A percentile compares a stretch with the other conserved stretches of the same genome.
Conservation (phyloP, 2,329 filamentous ascomycete genomes). For the Cladosporium cucumerinum region DNA sequence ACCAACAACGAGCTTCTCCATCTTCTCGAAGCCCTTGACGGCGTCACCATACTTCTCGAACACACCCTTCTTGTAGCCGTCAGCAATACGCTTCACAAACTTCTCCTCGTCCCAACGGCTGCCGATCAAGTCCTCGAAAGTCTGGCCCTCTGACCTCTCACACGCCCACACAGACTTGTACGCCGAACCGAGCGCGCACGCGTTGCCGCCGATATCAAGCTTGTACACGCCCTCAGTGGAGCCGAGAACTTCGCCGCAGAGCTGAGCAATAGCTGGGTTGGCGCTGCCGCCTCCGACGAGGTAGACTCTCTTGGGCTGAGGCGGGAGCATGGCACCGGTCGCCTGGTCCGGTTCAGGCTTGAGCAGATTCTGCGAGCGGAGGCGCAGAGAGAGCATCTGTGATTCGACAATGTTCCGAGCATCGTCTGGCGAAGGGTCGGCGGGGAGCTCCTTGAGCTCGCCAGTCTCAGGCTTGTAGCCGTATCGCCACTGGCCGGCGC, state of each 20-base stretch:
- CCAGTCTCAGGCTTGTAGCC: conserved; percentile 52
- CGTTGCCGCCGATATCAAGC: conserved; percentile 91
- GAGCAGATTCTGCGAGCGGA: conserved; percentile 78
- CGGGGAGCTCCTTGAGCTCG: conserved; percentile 38
- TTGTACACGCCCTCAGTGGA: conserved; percentile 86
- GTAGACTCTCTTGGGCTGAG: conserved; percentile 86
- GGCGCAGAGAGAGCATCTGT: conserved; percentile 86
- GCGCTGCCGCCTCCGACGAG: conserved; percentile 88
- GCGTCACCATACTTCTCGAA: conserved; percentile 78
- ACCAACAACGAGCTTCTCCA: conserved; percentile 65
- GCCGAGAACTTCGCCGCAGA: conserved; percentile 84
- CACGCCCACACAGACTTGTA: conserved; percentile 96
- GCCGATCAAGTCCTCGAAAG: conserved; percentile 84
- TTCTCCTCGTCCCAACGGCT: conserved; percentile 79
- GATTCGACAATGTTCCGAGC: conserved; percentile 86
- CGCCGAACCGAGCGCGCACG: conserved; percentile 87
- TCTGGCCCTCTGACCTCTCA: conserved; percentile 58
- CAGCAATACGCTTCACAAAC: conserved; percentile 76
- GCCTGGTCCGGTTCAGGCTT: conserved; percentile 34
- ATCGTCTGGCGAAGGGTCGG: conserved; percentile 58
- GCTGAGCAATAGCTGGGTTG: conserved; percentile 82
- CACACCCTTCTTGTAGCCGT: conserved; percentile 70
- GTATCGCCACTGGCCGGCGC: conserved; percentile 82
- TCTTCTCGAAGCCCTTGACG: conserved; percentile 69
- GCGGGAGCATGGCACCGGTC: conserved; percentile 59